Evolutionary conservation across 176 grass and related monocot genomes (phyloP), one percentile per base, ranked within the genome.

Genomic region (Lolium rigidum): DNA sequence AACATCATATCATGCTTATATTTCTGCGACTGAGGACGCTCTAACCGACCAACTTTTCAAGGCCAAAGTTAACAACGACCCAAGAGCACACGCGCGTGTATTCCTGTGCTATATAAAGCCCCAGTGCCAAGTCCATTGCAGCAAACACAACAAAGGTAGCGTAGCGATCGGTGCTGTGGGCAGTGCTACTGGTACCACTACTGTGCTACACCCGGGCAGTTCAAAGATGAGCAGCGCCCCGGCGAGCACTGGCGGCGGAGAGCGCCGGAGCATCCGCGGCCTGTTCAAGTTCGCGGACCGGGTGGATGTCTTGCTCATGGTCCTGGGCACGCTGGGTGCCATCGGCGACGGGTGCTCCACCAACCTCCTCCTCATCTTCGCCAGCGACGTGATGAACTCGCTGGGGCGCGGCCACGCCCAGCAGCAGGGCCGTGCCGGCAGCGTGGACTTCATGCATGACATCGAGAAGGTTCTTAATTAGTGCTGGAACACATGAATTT

Each of bases 351-450:
- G 96, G 18, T 98, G 96, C 86, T 95, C 96, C 44, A 92, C 90
- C 50, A 98, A 98, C 70, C 91, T 89, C 57, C 93, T 98, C 44
- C 92, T 98, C 76, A 89, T 98, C 84, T 98, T 98, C 77, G 96
- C 94, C 7, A 95, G 93, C 90, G 85, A 90, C 65, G 90, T 98
- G n/a, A 95, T 98, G 92, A 98, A 98, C 84, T 91, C 86, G 69
- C 86, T 98, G 37, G 96, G 96, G 6, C 86, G 89, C 71, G 88
- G 89, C 14, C 84, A 70, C 52, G 73, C 76, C 76, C 76, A 70
- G n/a, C 48, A 26, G 38, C 48, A 67, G 48, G 64, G 63, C 63
- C 49, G 21, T 41, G 70, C 84, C 49, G n/a, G 17, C 59, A 66
- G 73, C 84, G 59, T 25, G 31, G 66, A 92, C 87, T 94, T 98